These are phyloP conservation scores for Mucor plumbeus DNA, from an alignment of 371 early-diverging fungal genomes.

Conservation along the genomic window DNA sequence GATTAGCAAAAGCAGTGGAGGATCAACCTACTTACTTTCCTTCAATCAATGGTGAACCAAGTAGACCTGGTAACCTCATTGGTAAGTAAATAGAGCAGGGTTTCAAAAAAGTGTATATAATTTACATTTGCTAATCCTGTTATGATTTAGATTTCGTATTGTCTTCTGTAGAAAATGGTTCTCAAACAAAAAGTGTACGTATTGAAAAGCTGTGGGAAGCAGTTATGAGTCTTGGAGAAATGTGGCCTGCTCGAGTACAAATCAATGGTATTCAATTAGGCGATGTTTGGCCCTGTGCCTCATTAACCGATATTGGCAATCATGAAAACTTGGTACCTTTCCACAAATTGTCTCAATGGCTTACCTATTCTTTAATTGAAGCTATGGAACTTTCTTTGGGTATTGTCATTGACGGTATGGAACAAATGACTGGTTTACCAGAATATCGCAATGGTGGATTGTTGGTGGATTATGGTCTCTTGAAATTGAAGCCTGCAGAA, in stretches of 20 bases:
- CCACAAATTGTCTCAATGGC: slow-evolving; percentile 96
- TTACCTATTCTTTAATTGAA: slow-evolving; percentile 91
- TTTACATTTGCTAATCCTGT: too few species aligned
- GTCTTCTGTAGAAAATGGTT: slow-evolving; percentile 13
- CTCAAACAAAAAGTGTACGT: slow-evolving; percentile 18
- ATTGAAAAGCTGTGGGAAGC: slow-evolving; percentile 72
- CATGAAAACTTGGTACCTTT: slow-evolving; percentile 72
- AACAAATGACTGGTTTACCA: slow-evolving; percentile 85
- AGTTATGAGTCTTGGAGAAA: slow-evolving; percentile 63
- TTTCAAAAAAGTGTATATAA: too few species aligned
- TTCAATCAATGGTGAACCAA: slow-evolving; percentile 29
- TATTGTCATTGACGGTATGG: slow-evolving; percentile 63
- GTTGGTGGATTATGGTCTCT: slow-evolving; percentile 49
- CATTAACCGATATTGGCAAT: slow-evolving; percentile 39
- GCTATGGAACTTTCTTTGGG: slow-evolving; percentile 66
- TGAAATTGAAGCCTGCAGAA: slow-evolving; percentile 42
- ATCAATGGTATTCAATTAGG: slow-evolving; percentile 81
- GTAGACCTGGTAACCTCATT: slow-evolving; percentile 85
- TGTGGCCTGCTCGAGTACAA: slow-evolving; percentile 67
- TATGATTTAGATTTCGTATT: slow-evolving; percentile 51
- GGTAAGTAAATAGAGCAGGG: slow-evolving; percentile 40
- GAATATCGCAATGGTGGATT: slow-evolving; percentile 91
- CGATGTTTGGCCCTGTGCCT: slow-evolving; percentile 88
- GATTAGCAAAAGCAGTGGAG: slow-evolving; percentile 67
- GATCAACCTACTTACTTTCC: slow-evolving; percentile 69